Conservation (phyloP, 345 rosid species). For the Triadica sebifera region DNA sequence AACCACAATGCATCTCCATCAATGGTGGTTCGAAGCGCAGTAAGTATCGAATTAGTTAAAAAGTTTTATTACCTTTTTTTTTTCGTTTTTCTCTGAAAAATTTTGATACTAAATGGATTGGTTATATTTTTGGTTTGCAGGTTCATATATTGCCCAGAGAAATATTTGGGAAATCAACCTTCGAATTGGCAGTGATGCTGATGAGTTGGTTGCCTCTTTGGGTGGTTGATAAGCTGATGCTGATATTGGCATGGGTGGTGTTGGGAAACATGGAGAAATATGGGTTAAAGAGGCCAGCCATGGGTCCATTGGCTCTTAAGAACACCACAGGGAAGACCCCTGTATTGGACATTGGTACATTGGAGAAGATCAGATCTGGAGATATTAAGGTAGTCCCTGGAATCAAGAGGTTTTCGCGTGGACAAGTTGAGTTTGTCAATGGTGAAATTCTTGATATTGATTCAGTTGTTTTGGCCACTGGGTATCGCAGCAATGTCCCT, state of each 20-base stretch:
- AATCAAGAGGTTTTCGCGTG: conserved; percentile 50
- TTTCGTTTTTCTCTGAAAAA: too few species aligned
- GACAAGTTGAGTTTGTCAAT: conserved; percentile 57
- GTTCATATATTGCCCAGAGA: conserved; percentile 91
- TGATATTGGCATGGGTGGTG: conserved; percentile 50
- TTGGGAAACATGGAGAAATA: conserved; percentile 55
- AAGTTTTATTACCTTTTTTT: too few species aligned
- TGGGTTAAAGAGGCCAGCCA: conserved; percentile 62
- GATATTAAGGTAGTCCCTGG: conserved; percentile 69
- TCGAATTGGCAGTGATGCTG: conserved; percentile 50
- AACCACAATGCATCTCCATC: conserved; percentile 66
- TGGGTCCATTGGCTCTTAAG: conserved; percentile 72
- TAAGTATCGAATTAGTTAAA: conserved; percentile 32
- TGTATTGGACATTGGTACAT: conserved; percentile 74
- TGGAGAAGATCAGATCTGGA: conserved; percentile 64
- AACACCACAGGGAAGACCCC: conserved; percentile 65
- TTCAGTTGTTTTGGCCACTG: conserved; percentile 69
- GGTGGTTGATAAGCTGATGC: conserved; percentile 65
- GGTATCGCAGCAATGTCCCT: conserved; percentile 72
- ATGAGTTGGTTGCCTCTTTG: conserved; percentile 73
- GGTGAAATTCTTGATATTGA: conserved; percentile 56
- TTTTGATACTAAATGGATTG: not conserved
- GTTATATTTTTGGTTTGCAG: conserved; percentile 27
- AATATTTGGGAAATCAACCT: conserved; percentile 72
- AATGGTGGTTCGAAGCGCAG: conserved; percentile 85